Base-by-base conservation (phyloP, 805 yeast species). In the Pichia nanzhaoensis region DNA sequence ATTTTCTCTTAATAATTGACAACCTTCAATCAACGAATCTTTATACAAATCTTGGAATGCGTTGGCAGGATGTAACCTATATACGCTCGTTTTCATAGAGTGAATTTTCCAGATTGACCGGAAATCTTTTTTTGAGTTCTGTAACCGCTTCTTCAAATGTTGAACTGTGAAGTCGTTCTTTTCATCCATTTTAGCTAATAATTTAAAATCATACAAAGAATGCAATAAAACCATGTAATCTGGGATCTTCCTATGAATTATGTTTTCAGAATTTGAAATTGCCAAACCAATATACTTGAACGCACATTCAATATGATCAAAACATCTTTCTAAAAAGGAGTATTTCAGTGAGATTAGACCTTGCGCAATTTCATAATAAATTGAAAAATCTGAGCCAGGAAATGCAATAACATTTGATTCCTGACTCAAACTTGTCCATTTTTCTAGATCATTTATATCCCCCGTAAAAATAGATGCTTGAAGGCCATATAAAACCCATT, bases 391-490 rank as follows among this genome's bases (percentile, higher is more conserved):
- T 1, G 77, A 75, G 34, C 79, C 83, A 4, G 76, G 71, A 34
- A 69, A 67, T 1, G 54, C 48, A 1, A 60, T 58, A 3, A 58
- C 53, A 7, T 61, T 56, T 21, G 50, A 55, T 14, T 51, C 48
- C 42, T 80, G 81, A 4, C 84, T 65, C 13, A 70, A 61, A 16
- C 65, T 55, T 1, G 79, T 62, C 96, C 96, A 89, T 37, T 70
- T 66, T 8, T 59, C 57, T 2, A 89, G 59, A 12, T 71, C 69
- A 0, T 59, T 57, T 33, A 74, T 53, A 34, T 78, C 75, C 0
- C 89, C 88, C 1, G 80, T 70, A 20, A 78, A 70, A 54, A 87
- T 77, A 0, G 95, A 77, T 0, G 95, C 83, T 48, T 84, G 85
- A 2, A 88, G 63, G 0, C 90, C 97, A 37, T 82, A 72, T 47